Evolutionary conservation across 2,329 filamentous ascomycete genomes (phyloP).

Genomic region (Polytolypa hystricis): DNA sequence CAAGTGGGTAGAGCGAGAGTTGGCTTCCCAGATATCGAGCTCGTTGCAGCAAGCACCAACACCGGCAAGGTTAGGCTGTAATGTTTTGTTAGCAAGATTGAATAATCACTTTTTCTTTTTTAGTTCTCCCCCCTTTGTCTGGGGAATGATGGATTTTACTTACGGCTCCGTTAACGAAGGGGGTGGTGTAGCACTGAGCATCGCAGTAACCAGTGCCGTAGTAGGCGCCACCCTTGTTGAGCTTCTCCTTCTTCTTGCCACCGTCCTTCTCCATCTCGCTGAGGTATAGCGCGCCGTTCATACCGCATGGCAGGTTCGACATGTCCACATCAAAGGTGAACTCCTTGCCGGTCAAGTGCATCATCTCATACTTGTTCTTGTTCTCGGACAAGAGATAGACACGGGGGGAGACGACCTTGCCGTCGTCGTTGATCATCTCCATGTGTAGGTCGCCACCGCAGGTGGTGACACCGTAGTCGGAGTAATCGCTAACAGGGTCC

Average conservation of each 20-base stretch:
- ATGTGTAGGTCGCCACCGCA: conserved; percentile 37
- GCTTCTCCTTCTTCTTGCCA: conserved; percentile 39
- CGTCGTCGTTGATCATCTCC: conserved; percentile 30
- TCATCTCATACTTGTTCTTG: conserved; percentile 50
- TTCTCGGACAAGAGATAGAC: conserved; percentile 50
- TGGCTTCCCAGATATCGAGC: conserved; percentile 60
- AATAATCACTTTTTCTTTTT: too few relatives aligned
- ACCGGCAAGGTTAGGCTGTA: conserved; percentile 39
- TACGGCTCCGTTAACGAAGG: conserved; percentile 2
- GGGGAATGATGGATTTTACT: background rate
- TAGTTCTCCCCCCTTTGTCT: too few relatives aligned
- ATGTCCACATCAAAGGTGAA: conserved; percentile 61
- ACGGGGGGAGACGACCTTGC: conserved; percentile 33
- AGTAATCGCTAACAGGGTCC: conserved; percentile 42
- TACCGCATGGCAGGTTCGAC: conserved; percentile 54
- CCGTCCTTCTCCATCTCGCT: conserved; percentile 50
- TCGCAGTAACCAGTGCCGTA: conserved; percentile 54
- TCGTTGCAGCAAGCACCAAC: conserved; percentile 53
- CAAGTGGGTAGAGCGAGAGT: conserved; percentile 48
- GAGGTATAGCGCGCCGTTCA: conserved; percentile 59
- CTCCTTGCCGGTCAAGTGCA: conserved; percentile 53
- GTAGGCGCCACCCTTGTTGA: conserved; percentile 43
- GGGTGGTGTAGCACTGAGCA: conserved; percentile 36
- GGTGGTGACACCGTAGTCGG: conserved; percentile 40
- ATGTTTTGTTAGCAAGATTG: background rate